Evolutionary conservation across 176 grass and related monocot genomes (phyloP), one percentile per base, ranked within the genome.

Genomic region (Phyllostachys edulis): DNA sequence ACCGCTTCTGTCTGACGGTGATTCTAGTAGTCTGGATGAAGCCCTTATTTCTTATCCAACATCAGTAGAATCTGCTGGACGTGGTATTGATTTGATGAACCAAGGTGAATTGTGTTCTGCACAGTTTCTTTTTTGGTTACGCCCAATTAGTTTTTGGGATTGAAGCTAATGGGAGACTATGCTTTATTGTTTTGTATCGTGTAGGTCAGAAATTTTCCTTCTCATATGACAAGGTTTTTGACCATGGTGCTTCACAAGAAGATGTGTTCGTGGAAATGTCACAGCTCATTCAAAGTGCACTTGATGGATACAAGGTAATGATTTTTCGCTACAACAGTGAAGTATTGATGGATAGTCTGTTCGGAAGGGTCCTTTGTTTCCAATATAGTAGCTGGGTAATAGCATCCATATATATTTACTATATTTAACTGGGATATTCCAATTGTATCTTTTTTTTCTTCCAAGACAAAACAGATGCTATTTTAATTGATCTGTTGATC

Each of bases 191-290:
- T 84, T 29, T 67, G 37, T 37, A 23, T 74, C 88, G 20, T 90
- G 13, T 71, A 99, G 93, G 83, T 67, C 91, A 94, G 55, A 92
- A 91, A 46, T 82, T 88, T 67, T 92, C 91, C 13, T 99, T 99
- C 66, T 89, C 93, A 46, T 99, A 96, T 84, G 97, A 99, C 56
- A 95, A 95, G 82, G 97, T 99, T 63, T 99, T 99, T 66, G 85
- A 77, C 40, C 90, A 87, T 4, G 76, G 78, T 54, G 86, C 97
- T 75, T 99, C 90, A 16, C 97, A 99, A 76, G 89, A 92, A 69
- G 97, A 99, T 16, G 93, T 96, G 50, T 99, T 96, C 80, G 84
- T 96, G 61, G 97, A 99, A 92, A 96, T 99, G 73, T 94, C 97
- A 0, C 93, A 99, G 47, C 77, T 99, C 23, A 90, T 99, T 24